phyloP scores from a whole-genome alignment of 495 filamentous ascomycete species.

The Tetracladium marchalianum region DNA sequence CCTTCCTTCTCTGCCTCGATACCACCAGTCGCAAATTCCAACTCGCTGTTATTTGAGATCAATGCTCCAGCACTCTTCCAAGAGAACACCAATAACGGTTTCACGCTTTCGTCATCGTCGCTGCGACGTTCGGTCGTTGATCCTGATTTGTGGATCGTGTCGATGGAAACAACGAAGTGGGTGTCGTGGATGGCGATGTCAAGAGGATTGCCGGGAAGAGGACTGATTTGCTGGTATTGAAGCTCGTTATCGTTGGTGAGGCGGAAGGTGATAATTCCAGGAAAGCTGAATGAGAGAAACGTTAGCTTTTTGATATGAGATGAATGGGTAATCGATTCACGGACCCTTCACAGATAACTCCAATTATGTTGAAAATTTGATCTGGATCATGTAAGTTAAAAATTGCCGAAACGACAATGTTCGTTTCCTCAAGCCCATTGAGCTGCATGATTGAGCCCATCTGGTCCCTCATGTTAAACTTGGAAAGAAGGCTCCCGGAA shows the following conservation, averaged over 20 bases:
- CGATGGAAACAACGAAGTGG: conserved; percentile 45
- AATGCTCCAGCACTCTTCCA: neutral
- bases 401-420: conserved; percentile 43
- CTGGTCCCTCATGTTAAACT: conserved; percentile 35
- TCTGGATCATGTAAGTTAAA: conserved; percentile 18
- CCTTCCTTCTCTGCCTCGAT: conserved; percentile 12
- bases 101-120: conserved; percentile 3
- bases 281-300: conserved; percentile 32
- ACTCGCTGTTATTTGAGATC: neutral
- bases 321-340: conserved; percentile 10
- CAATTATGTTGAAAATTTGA: conserved; percentile 25
- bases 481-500: conserved; percentile 39
- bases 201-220: conserved; percentile 50
- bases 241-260: conserved; percentile 34
- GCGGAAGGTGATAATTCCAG: conserved; percentile 49
- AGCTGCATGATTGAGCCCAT: conserved; percentile 16
- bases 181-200: conserved; percentile 32
- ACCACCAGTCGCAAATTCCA: neutral
- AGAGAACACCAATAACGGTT: conserved; percentile 19
- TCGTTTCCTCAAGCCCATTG: conserved; percentile 10
- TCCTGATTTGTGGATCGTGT: conserved; percentile 34
- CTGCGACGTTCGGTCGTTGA: conserved; percentile 21
- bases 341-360: conserved; percentile 65
- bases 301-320: conserved; percentile 1
- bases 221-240: conserved; percentile 33